Evolutionary conservation across 352 stramenopile genomes (phyloP), one percentile per base, ranked within the genome.

Genomic region (Saprolegnia diclina): DNA sequence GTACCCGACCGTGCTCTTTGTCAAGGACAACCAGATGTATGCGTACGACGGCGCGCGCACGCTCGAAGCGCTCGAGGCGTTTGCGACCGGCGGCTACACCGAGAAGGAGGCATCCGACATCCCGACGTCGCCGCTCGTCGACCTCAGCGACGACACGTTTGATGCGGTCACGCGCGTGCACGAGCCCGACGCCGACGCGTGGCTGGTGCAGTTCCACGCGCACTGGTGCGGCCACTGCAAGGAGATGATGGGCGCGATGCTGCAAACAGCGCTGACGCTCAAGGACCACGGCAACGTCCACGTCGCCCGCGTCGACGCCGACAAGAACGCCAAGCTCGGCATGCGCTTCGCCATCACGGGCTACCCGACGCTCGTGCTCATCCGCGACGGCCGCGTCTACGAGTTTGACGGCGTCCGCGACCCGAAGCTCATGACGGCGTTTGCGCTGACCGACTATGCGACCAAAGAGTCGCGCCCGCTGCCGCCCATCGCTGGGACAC

Each of bases 281-380:
- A 22, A 59, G 18, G 29, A 35, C 29, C 29, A 35, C 29, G 62
- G 62, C 9, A 61, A 59, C 13, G 62, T 67, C 5, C 45, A 67
- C 16, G 62, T 67, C 4, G 62, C 26, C 29, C 35, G 29, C n/a
- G 62, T 67, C 22, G 42, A 67, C 22, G 40, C 42, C 16, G 45
- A 67, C 32, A 40, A 13, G 2, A 67, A 67, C 52, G 4, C 40
- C 21, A 44, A 67, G 26, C 18, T 57, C 18, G 29, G 14, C 22
- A 35, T 21, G 11, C 62, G 62, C 16, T 67, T 67, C 57, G 62
- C 35, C 26, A 13, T 67, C 40, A 67, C 42, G 24, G 62, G 59
- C 5, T 65, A 24, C 11, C 57, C 57, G 11, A 55, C 22, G 29
- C 13, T 65, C 19, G 14, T 52, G 16, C 45, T 65, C 10, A 16